Base-by-base conservation (phyloP, 345 rosid genomes). In the Bretschneidera sinensis region DNA sequence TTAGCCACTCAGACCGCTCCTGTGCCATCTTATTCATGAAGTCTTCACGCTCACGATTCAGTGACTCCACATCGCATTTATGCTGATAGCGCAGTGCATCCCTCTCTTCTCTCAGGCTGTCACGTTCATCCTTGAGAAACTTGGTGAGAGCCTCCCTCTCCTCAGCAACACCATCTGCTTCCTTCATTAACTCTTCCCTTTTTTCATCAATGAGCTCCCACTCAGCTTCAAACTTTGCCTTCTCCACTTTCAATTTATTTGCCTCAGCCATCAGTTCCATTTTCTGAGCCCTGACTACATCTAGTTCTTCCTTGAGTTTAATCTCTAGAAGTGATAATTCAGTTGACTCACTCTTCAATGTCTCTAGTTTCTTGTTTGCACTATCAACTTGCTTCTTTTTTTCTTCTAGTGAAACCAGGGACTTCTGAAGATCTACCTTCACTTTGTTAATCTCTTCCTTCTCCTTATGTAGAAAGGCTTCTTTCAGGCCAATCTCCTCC, bases 151-250 rank as follows among this genome's bases (percentile, higher is more conserved):
- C 80, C 31, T 72, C 82, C 74, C 86, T 86, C 78, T 91, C 89
- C 48, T 76, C 71, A 70, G 76, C 73, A 51, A 88, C 62, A 51
- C 67, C 68, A 34, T 83, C 85, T 0, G 81, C 85, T 74, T 88
- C 88, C 64, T 73, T 82, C 59, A 51, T 63, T 24, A 95, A 74
- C 66, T 91, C 89, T 70, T 81, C 96, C 71, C 92, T 82, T 70
- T 83, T 91, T 68, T 88, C 97, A 72, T 95, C 96, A 71, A 95
- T 91, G 63, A 81, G 75, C 71, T 95, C 99, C 97, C 97, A 95
- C 72, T 91, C 95, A 39, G 82, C 57, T 78, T 95, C 95, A 72
- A 91, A 91, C 73, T 88, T 82, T 23, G 80, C 89, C 68, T 88
- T 95, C 78, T 91, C 96, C 45, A 61, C 68, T 64, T 90, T 72